Evolutionary conservation across 1,284 basidiomycete genomes (phyloP), one percentile per base, ranked within the genome.

Genomic region (Leccinum solheimii): DNA sequence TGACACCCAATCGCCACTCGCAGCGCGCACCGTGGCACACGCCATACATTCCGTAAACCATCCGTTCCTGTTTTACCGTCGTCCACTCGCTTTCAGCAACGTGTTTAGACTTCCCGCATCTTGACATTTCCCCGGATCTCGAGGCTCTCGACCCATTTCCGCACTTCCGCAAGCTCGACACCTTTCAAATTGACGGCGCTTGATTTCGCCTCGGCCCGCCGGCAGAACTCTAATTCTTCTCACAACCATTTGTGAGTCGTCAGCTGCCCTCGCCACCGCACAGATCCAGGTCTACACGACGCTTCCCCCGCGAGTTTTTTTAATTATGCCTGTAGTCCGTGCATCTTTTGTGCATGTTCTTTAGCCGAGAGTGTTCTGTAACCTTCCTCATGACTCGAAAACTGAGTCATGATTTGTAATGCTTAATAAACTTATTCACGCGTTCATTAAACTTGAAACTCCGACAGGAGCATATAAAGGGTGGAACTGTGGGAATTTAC

Each of bases 181-280:
- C 34, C 67, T 72, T 68, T 69, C 70, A 69, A 69, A 69, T 69
- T 71, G 40, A 26, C 36, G 27, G 60, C 48, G 57, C 54, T 55
- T 58, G 16, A 57, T 38, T 21, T 55, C 13, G 13, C 30, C 27
- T 57, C 30, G 43, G 30, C 30, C 16, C 27, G 23, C 55, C 38
- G 48, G 60, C 58, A 14, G 48, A 69, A 70, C 68, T 30, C n/a
- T 68, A 61, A 49, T 61, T 45, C 2, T 59, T 70, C 60, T 30
- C 69, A 61, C 66, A 23, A 21, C 3, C 7, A n/a, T 43, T 34
- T 43, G 8, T 10, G n/a, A 43, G 40, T 27, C 4, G 48, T 57
- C 58, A 48, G 36, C 26, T 34, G 19, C 21, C 21, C 23, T 13
- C 3, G 19, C 30, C 7, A 11, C 30, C 2, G 7, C 3, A 19